These are phyloP conservation scores for Bathelium albidoporum DNA, from an alignment of 495 filamentous ascomycete genomes.

Conservation along the genomic window DNA sequence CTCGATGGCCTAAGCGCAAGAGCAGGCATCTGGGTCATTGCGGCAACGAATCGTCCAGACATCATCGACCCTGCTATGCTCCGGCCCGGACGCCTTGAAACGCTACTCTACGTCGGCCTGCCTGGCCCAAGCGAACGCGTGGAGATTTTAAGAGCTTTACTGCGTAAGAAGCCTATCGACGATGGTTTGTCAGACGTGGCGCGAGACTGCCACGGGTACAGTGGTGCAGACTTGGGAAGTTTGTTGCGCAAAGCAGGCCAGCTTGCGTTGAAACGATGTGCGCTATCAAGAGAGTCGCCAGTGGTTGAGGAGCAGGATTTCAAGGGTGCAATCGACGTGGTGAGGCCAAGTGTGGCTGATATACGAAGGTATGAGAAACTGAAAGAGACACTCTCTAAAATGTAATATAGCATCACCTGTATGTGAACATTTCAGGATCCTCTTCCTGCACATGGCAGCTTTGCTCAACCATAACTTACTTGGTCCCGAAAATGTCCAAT, in stretches of 20 bases:
- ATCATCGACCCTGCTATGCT: constrained; percentile 96
- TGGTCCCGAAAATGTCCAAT: too few species aligned
- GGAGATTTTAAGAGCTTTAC: constrained; percentile 72
- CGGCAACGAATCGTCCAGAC: constrained; percentile 89
- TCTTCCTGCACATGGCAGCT: background rate
- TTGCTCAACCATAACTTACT: background rate
- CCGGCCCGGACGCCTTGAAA: constrained; percentile 81
- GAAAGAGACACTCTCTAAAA: constrained; percentile 24
- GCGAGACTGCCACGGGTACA: constrained; percentile 62
- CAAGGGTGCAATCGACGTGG: constrained; percentile 55
- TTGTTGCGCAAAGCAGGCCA: constrained; percentile 67
- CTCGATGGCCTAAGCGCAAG: constrained; percentile 77
- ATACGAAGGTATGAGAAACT: constrained; percentile 58
- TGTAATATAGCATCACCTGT: background rate
- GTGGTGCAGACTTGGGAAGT: constrained; percentile 78
- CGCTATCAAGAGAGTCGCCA: constrained; percentile 2
- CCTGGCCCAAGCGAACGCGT: constrained; percentile 69
- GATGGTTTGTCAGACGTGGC: constrained; percentile 34
- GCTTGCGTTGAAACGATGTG: constrained; percentile 53
- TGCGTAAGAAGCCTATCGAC: constrained; percentile 49
- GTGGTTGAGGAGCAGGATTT: constrained; percentile 51
- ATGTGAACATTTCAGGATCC: background rate
- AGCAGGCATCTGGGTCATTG: constrained; percentile 85
- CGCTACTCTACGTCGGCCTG: constrained; percentile 79
- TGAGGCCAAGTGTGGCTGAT: constrained; percentile 74